Evolutionary conservation across 257 asterid species (phyloP).

Genomic region (Penstemon newberryi): DNA sequence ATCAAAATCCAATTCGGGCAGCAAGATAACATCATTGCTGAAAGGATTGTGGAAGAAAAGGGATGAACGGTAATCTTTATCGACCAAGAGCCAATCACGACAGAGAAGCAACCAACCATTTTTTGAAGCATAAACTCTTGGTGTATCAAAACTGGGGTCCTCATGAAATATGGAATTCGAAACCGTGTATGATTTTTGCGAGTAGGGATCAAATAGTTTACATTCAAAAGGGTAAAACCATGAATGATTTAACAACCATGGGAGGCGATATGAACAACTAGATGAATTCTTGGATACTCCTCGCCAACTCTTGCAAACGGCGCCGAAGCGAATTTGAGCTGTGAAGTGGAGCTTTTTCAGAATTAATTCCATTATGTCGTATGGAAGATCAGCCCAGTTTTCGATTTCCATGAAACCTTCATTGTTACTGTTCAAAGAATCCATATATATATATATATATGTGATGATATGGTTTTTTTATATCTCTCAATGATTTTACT

Average conservation of each 20-base stretch:
- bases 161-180: no score
- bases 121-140: not conserved
- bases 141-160: no score
- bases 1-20: not conserved
- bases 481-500: no score
- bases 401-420: not conserved
- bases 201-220: conserved; percentile 2
- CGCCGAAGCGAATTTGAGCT: not conserved
- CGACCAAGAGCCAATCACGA: not conserved
- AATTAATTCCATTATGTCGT: not conserved
- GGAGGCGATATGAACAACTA: not conserved
- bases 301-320: conserved; percentile 2
- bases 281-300: not conserved
- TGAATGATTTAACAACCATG: not conserved
- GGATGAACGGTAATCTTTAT: not conserved
- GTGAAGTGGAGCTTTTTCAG: not conserved
- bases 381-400: not conserved
- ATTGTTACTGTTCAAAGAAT: no score
- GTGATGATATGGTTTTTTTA: no score
- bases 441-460: no score
- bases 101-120: conserved; percentile 6
- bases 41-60: conserved; percentile 17
- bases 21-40: not conserved
- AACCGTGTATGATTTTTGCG: not conserved
- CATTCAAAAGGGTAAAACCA: not conserved